These are phyloP conservation scores for Rhodamnia rubescens DNA, from an alignment of 345 rosid genomes.

Conservation along the genomic window DNA sequence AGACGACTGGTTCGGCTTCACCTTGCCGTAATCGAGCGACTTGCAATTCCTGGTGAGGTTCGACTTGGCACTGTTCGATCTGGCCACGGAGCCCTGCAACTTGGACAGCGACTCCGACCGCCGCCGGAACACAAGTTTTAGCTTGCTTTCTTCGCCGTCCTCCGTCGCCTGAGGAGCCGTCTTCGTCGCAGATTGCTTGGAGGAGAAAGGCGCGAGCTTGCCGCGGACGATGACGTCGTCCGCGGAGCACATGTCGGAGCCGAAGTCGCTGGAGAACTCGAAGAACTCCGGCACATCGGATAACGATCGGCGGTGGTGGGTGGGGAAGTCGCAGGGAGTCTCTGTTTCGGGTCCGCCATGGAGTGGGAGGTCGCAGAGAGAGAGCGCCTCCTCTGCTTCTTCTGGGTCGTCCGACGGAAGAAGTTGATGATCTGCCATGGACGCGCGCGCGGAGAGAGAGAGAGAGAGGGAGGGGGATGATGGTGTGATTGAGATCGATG, in stretches of 20 bases:
- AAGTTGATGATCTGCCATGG: background rate
- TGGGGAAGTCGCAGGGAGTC: background rate
- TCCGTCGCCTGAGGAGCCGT: accelerated
- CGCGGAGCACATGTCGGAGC: constrained; percentile 49
- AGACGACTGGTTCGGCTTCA: background rate
- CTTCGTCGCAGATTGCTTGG: background rate
- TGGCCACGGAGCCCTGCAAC: constrained; percentile 5
- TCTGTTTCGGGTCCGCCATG: background rate
- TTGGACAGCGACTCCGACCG: constrained; percentile 49
- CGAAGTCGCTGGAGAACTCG: constrained; percentile 33
- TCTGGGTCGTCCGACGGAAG: background rate
- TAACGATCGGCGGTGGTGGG: constrained; percentile 2
- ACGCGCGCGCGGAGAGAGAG: background rate
- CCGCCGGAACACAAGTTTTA: constrained; percentile 4
- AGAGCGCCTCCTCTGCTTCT: constrained; percentile 32
- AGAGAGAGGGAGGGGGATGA: background rate
- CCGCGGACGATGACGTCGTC: constrained; percentile 59
- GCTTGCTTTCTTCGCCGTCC: background rate
- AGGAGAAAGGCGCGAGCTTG: constrained; percentile 37
- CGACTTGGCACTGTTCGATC: constrained; percentile 12
- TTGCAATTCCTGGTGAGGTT: constrained; percentile 33
- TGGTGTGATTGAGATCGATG: background rate
- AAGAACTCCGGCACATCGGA: constrained; percentile 25
- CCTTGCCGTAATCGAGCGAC: constrained; percentile 34
- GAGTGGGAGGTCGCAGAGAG: constrained; percentile 41